Percentiles rank a stretch among this genome's conserved stretches.
These are phyloP conservation scores for Linnemannia schmuckeri DNA, from an alignment of 192 early-diverging fungal species.

Conservation along the genomic window DNA sequence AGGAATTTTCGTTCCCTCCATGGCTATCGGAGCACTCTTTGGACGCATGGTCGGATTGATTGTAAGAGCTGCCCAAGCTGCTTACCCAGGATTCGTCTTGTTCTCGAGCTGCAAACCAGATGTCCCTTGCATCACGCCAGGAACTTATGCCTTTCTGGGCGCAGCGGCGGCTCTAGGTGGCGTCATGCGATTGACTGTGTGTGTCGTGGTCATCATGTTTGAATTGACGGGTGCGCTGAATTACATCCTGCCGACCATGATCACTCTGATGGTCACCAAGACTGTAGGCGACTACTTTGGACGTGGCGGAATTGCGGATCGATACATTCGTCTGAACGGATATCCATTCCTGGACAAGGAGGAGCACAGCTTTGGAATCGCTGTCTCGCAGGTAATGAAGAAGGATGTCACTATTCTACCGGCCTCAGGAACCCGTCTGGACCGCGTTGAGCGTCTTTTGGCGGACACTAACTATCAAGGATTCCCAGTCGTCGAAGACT, in stretches of 20 bases:
- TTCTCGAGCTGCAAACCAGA: constrained; percentile 86
- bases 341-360: constrained; percentile 84
- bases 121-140: constrained; percentile 90
- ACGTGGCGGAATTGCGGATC: constrained; percentile 83
- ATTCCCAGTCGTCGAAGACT: constrained; percentile 82
- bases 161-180: constrained; percentile 87
- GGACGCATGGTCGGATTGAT: constrained; percentile 92
- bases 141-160: constrained; percentile 95
- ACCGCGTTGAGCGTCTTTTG: constrained; percentile 62
- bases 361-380: constrained; percentile 70
- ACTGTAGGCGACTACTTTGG: constrained; percentile 81
- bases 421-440: constrained; percentile 63
- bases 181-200: constrained; percentile 67
- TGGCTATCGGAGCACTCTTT: constrained; percentile 93
- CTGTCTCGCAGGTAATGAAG: constrained; percentile 71
- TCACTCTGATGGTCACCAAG: constrained; percentile 83
- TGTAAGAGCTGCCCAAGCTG: constrained; percentile 75
- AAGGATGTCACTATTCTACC: constrained; percentile 70
- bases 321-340: constrained; percentile 82
- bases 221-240: constrained; percentile 96
- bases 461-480: constrained; percentile 70
- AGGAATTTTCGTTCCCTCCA: constrained; percentile 94
- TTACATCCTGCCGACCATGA: constrained; percentile 86
- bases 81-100: constrained; percentile 72
- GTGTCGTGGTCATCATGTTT: constrained; percentile 98